A percentile compares a stretch with the other conserved stretches of the same genome.
These are phyloP conservation scores for Spathaspora sp. DNA, from an alignment of 1,139 yeast species.

Conservation along the genomic window DNA sequence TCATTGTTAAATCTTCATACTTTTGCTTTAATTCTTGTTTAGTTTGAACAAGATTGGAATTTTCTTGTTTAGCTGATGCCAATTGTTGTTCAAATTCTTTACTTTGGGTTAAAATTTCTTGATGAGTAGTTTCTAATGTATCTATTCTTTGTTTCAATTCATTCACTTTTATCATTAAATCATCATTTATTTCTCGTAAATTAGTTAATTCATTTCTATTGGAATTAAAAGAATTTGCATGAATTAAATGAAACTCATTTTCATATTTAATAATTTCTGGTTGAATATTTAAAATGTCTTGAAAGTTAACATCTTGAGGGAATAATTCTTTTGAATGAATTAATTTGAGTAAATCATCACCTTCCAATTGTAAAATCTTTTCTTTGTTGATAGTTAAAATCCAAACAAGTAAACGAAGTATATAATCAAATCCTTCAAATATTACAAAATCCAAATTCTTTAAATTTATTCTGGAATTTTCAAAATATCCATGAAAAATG, in stretches of 20 bases:
- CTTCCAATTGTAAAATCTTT: slow-evolving; percentile 23
- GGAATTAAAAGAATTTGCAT: slow-evolving; percentile 40
- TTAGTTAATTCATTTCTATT: slow-evolving; percentile 41
- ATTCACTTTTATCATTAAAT: slow-evolving; percentile 27
- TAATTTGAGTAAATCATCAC: slow-evolving; percentile 29
- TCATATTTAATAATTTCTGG: slow-evolving; percentile 41
- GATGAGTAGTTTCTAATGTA: slow-evolving; percentile 35
- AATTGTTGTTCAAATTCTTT: slow-evolving; percentile 28
- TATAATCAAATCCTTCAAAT: slow-evolving; percentile 42
- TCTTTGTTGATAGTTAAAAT: slow-evolving; percentile 20
- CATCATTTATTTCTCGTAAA: slow-evolving; percentile 39
- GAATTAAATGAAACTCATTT: slow-evolving; percentile 43
- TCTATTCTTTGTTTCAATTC: slow-evolving; percentile 32
- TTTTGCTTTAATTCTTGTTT: slow-evolving; percentile 25
- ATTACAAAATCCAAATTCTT: slow-evolving; percentile 36
- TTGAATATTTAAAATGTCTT: slow-evolving; percentile 20
- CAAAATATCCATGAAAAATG: slow-evolving; percentile 22
- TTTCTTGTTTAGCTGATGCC: slow-evolving; percentile 23
- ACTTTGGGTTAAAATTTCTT: slow-evolving; percentile 40
- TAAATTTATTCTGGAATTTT: slow-evolving; percentile 12
- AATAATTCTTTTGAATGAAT: slow-evolving; percentile 26
- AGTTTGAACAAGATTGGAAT: slow-evolving; percentile 19
- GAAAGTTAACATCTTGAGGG: slow-evolving; percentile 12
- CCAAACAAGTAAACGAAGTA: slow-evolving; percentile 30
- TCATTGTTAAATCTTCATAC: slow-evolving; percentile 44